A percentile compares a stretch with the other conserved stretches of the same genome.
Evolutionary conservation across 441 rosid species (phyloP).

Genomic region (Brassica balearica): DNA sequence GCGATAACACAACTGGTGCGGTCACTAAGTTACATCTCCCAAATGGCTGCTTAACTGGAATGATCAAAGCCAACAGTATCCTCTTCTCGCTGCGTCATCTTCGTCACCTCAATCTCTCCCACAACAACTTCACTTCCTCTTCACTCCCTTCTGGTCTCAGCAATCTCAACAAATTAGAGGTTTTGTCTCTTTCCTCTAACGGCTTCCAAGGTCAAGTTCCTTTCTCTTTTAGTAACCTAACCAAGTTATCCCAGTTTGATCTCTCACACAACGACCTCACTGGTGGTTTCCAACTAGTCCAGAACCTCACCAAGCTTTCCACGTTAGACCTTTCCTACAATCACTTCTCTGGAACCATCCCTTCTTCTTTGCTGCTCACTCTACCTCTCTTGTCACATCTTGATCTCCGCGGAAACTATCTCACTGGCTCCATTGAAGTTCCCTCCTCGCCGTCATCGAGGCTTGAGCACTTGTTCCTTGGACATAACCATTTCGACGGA

Average conservation of each 20-base stretch:
- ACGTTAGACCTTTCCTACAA: constrained; percentile 9
- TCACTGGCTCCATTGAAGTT: not conserved
- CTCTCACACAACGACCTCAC: constrained; percentile 3
- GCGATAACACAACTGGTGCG: constrained; percentile 2
- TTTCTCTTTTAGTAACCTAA: constrained; percentile 23
- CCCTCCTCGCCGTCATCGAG: not conserved
- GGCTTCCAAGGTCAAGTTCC: constrained; percentile 25
- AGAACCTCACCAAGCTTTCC: not conserved
- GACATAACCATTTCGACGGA: not conserved
- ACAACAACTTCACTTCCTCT: constrained; percentile 10
- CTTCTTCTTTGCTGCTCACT: constrained; percentile 12
- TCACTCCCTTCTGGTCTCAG: not conserved
- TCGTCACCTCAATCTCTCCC: constrained; percentile 12
- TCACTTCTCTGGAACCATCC: constrained; percentile 18
- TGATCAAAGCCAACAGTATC: not conserved
- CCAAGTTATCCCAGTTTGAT: not conserved
- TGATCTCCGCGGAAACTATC: constrained; percentile 6
- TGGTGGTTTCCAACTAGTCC: not conserved
- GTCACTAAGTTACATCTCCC: not conserved
- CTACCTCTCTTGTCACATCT: constrained; percentile 6
- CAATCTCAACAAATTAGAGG: constrained; percentile 28
- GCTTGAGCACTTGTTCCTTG: constrained; percentile 1
- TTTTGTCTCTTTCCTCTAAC: constrained; percentile 21
- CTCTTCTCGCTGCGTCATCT: constrained; percentile 4
- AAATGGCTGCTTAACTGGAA: constrained; percentile 14